phyloP scores from a whole-genome alignment of 2,329 filamentous ascomycete genomes.

The Dothiorella sarmentorum region DNA sequence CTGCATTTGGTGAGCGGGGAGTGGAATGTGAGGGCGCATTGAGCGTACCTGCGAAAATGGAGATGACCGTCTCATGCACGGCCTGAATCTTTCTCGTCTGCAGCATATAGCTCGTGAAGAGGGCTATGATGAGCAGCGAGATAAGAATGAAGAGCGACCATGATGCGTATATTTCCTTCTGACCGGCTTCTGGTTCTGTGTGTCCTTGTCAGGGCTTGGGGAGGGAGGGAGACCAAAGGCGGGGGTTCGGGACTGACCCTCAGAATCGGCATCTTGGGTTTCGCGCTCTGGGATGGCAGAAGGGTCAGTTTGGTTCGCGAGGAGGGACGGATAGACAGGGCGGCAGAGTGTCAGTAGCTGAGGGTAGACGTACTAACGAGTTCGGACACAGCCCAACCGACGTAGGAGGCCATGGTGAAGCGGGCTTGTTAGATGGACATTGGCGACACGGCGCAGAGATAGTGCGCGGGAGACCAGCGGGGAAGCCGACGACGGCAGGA shows the following conservation, averaged over 20 bases:
- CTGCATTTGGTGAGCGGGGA: constrained; percentile 45
- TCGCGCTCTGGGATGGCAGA: constrained; percentile 37
- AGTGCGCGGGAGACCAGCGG: not conserved
- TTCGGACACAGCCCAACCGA: constrained; percentile 37
- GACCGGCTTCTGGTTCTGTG: constrained; percentile 70
- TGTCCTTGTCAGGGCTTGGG: constrained; percentile 32
- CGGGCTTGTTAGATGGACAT: constrained; percentile 12
- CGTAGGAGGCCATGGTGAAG: constrained; percentile 36
- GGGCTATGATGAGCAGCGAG: constrained; percentile 84
- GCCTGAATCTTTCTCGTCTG: constrained; percentile 97
- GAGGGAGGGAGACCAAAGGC: constrained; percentile 19
- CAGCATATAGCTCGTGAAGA: constrained; percentile 95
- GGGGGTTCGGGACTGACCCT: constrained; percentile 35
- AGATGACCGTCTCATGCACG: constrained; percentile 95
- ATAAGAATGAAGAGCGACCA: constrained; percentile 98
- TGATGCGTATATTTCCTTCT: constrained; percentile 93
- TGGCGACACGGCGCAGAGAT: constrained; percentile 14
- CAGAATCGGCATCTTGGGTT: constrained; percentile 46
- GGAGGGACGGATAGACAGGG: constrained; percentile 18
- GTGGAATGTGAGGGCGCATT: constrained; percentile 10
- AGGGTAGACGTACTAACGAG: constrained; percentile 36
- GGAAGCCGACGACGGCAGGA: not conserved
- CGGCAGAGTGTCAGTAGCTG: constrained; percentile 22
- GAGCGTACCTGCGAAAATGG: constrained; percentile 81
- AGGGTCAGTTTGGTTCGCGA: constrained; percentile 18